Conservation (phyloP, 805 yeast species). For the Candida insectalens region DNA sequence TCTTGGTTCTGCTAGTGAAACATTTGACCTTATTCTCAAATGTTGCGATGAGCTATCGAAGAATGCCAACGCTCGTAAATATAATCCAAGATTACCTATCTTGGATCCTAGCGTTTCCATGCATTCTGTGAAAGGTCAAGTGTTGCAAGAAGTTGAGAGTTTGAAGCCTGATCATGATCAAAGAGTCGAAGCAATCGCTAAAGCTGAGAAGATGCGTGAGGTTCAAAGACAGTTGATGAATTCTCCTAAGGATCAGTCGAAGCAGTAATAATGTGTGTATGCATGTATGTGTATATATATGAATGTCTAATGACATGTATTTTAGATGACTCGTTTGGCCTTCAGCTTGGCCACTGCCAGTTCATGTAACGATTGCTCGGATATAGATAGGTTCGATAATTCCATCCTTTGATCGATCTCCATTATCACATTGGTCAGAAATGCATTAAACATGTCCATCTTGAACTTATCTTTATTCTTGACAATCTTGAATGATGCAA, state of each 20-base stretch:
- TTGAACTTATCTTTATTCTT: conserved; percentile 3
- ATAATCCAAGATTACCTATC: conserved; percentile 28
- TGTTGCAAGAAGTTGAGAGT: conserved; percentile 69
- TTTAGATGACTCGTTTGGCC: too few relatives aligned
- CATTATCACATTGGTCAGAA: too few relatives aligned
- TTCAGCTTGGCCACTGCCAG: too few relatives aligned
- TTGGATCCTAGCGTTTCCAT: conserved; percentile 52
- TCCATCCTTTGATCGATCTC: too few relatives aligned
- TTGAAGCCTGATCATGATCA: conserved; percentile 76
- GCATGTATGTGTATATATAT: too few relatives aligned
- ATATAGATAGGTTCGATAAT: too few relatives aligned
- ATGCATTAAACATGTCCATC: too few relatives aligned
- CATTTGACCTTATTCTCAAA: conserved; percentile 70
- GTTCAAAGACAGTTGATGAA: too few relatives aligned
- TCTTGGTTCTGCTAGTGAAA: conserved; percentile 67
- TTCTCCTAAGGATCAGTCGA: too few relatives aligned
- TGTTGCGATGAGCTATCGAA: conserved; percentile 73
- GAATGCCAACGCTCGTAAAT: conserved; percentile 30
- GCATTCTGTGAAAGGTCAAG: conserved; percentile 60
- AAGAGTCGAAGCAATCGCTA: conserved; percentile 80
- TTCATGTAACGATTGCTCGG: too few relatives aligned
- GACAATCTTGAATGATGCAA: conserved; percentile 10
- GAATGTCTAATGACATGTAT: too few relatives aligned
- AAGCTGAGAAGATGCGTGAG: conserved; percentile 74
- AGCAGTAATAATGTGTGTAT: too few relatives aligned